These are phyloP conservation scores for Pleoardoris graminearum DNA, from an alignment of 2,329 filamentous ascomycete species.

Conservation along the genomic window DNA sequence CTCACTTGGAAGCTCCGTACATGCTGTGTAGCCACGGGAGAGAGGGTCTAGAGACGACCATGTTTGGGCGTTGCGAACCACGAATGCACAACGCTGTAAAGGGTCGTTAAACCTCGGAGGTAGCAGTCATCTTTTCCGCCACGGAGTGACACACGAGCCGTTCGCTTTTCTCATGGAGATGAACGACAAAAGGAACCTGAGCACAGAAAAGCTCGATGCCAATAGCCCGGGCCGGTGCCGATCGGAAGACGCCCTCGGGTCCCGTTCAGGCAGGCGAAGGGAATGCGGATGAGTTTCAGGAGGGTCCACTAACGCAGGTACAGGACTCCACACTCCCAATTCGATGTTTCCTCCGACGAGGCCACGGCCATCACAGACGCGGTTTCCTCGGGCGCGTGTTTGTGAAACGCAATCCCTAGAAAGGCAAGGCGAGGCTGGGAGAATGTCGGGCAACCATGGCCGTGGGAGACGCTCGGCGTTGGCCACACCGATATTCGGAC, in stretches of 20 bases:
- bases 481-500: conserved; percentile 1
- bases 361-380: conserved; percentile 23
- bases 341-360: conserved; percentile 37
- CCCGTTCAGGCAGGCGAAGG: conserved; percentile 28
- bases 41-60: conserved; percentile 4
- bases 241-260: conserved; percentile 23
- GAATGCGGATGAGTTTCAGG: conserved; percentile 39
- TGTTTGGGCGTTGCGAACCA: conserved; percentile 14
- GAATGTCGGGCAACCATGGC: conserved; percentile 32
- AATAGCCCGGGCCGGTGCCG: conserved; percentile 20
- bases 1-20: neutral
- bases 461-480: conserved; percentile 7
- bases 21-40: neutral
- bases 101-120: conserved; percentile 19
- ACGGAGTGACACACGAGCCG: conserved; percentile 22
- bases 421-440: conserved; percentile 29
- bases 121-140: conserved; percentile 14
- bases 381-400: conserved; percentile 25
- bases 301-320: conserved; percentile 45
- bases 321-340: conserved; percentile 34
- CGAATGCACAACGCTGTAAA: conserved; percentile 13
- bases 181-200: conserved; percentile 15
- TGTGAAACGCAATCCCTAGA: conserved; percentile 32
- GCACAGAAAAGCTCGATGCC: conserved; percentile 10
- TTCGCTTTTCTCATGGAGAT: conserved; percentile 23